Evolutionary conservation across 345 rosid genomes (phyloP).

Genomic region (Cochlearia excelsa): DNA sequence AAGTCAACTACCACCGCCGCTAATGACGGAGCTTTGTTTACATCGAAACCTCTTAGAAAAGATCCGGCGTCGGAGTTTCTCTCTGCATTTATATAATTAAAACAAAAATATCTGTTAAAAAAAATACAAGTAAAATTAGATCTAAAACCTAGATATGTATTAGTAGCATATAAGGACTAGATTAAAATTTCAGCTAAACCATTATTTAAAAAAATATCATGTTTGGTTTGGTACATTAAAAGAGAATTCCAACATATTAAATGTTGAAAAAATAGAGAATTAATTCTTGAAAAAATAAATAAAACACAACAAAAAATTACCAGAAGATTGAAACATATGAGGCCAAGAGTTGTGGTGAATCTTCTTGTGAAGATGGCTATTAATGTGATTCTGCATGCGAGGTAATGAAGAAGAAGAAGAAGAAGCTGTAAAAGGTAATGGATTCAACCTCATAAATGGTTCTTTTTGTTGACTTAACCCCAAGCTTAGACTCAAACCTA

Average conservation of each 20-base stretch:
- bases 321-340: conserved; percentile 53
- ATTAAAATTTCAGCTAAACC: neutral
- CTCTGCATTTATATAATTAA: conserved; percentile 36
- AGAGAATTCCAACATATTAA: neutral
- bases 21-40: conserved; percentile 44
- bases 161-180: too few species aligned
- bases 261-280: neutral
- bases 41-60: conserved; percentile 52
- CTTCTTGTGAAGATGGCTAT: neutral
- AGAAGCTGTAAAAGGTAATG: conserved; percentile 33
- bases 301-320: conserved; percentile 21
- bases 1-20: conserved; percentile 20
- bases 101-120: neutral
- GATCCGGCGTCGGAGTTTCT: conserved; percentile 42
- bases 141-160: conserved; percentile 14
- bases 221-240: too few species aligned
- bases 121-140: neutral
- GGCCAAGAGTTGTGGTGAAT: conserved; percentile 30
- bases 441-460: conserved; percentile 48
- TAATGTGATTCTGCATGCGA: neutral
- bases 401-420: conserved; percentile 24
- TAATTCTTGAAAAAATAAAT: neutral
- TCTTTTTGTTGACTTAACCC: conserved; percentile 30
- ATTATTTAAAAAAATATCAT: too few species aligned
- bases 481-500: conserved; percentile 41